Percentiles rank a stretch among this genome's conserved stretches.
phyloP scores from a whole-genome alignment of 176 grass and related monocot species.

The Avena eriantha region DNA sequence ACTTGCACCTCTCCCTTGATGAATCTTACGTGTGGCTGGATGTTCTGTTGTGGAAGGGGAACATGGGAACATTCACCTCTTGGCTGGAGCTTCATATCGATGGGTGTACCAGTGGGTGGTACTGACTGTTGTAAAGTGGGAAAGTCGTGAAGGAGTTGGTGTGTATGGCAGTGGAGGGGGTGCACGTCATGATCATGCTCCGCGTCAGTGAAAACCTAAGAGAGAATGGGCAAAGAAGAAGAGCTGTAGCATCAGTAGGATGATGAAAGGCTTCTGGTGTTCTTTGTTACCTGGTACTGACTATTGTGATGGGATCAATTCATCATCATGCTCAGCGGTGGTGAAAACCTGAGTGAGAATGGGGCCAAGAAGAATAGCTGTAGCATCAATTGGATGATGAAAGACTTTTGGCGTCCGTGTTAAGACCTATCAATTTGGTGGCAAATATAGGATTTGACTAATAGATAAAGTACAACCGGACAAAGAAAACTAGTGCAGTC shows the following conservation, averaged over 20 bases:
- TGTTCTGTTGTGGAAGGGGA: not conserved
- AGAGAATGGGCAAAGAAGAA: not conserved
- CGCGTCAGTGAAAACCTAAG: not conserved
- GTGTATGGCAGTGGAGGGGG: not conserved
- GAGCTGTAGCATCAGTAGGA: slow-evolving; percentile 14
- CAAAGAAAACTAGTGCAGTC: not conserved
- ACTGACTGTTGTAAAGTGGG: not conserved
- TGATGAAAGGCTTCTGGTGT: not conserved
- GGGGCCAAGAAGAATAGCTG: slow-evolving; percentile 3
- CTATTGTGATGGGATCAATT: not conserved
- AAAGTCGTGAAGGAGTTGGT: not conserved
- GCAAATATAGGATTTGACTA: not conserved
- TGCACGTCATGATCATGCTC: not conserved
- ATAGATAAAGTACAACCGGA: not conserved
- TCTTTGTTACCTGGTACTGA: not conserved
- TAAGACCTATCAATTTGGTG: not conserved
- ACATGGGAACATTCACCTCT: not conserved
- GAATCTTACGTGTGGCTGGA: not conserved
- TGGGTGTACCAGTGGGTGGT: not conserved
- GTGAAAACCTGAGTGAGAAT: slow-evolving; percentile 1
- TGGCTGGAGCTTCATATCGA: slow-evolving; percentile 17
- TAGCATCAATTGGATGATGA: slow-evolving; percentile 6
- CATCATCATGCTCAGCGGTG: not conserved
- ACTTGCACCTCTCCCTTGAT: not conserved
- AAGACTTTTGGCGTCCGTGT: not conserved